Evolutionary conservation across 1,139 yeast species (phyloP).

Genomic region (Diutina catenulata): DNA sequence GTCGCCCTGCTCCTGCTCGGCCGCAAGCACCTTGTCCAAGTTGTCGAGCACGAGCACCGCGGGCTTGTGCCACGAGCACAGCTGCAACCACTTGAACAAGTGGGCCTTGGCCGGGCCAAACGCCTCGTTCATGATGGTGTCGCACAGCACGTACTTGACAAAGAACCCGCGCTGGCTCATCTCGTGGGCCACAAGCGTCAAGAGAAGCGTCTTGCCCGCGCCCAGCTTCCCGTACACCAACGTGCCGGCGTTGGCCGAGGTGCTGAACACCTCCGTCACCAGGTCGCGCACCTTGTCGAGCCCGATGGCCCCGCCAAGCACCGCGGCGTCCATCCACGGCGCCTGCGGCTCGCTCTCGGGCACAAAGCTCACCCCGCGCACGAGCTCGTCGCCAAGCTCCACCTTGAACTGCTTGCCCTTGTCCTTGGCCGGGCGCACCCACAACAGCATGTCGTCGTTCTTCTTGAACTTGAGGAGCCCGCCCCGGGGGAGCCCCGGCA

Average conservation of each 20-base stretch:
- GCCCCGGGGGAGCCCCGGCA: conserved; percentile 45
- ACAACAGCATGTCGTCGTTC: conserved; percentile 28
- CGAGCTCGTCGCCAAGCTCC: conserved; percentile 42
- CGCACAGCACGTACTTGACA: conserved; percentile 39
- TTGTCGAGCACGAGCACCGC: conserved; percentile 68
- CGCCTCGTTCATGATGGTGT: conserved; percentile 23
- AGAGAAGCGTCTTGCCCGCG: conserved; percentile 60
- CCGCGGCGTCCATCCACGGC: conserved; percentile 11
- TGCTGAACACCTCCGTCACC: conserved; percentile 30
- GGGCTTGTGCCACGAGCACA: conserved; percentile 74
- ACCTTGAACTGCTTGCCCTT: conserved; percentile 16
- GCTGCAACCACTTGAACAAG: conserved; percentile 40
- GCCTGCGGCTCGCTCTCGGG: conserved; percentile 11
- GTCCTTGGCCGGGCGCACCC: conserved; percentile 28
- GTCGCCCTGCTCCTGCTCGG: conserved; percentile 62
- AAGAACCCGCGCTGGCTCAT: conserved; percentile 30
- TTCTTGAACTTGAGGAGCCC: conserved; percentile 46
- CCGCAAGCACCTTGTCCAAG: conserved; percentile 63
- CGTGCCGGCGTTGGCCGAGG: conserved; percentile 39
- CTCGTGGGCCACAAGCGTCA: conserved; percentile 27
- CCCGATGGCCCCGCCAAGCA: conserved; percentile 33
- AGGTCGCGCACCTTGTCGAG: conserved; percentile 34
- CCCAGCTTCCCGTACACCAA: conserved; percentile 69
- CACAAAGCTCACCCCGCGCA: conserved; percentile 37
- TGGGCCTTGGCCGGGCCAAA: conserved; percentile 11